Base-by-base conservation (phyloP, 257 asterid species). In the Thymus mandschuricus region DNA sequence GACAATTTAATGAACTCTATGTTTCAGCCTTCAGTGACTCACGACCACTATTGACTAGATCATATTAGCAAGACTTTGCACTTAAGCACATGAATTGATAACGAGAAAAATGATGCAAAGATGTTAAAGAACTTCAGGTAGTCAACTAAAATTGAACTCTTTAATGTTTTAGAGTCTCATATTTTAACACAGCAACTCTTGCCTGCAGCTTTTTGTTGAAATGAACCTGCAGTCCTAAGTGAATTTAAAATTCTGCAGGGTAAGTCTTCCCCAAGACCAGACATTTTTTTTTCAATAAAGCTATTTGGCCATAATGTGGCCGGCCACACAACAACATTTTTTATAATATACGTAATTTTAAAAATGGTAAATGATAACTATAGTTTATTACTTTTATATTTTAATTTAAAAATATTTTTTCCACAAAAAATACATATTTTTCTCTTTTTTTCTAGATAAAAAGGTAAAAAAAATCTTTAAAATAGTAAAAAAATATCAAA, bases 61-160 rank as follows among this genome's bases (percentile, higher is more conserved):
- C 35, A 3, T 41, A 21, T 38, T 50, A 54, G 55, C 69, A 46
- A 1, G 10, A 31, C 33, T 41, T 61, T 46, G 41, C 64, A 62
- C 62, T 51, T 69, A 54, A 52, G 28, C 40, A 46, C 21, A 77
- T 43, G 62, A 71, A 6, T 50, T 50, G 28, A 64, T 65, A 34
- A 71, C 15, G 72, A 45, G 28, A 68, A 58, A 58, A 49, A 35
- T 44, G 46, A 68, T n/a, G 40, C 60, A 45, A 56, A 50, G 69
- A 38, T 46, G 60, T 30, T 15, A 52, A 45, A 30, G 49, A 67
- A 72, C 21, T 66, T 52, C 9, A 38, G 10, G 34, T 45, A 9
- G 54, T 29, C 33, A 71, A 34, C 34, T 28, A 43, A 52, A 33
- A n/a, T 11, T 40, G 28, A 15, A 38, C 10, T 28, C 45, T 58